Evolutionary conservation across 345 rosid species (phyloP).

Genomic region (Pistacia vera): DNA sequence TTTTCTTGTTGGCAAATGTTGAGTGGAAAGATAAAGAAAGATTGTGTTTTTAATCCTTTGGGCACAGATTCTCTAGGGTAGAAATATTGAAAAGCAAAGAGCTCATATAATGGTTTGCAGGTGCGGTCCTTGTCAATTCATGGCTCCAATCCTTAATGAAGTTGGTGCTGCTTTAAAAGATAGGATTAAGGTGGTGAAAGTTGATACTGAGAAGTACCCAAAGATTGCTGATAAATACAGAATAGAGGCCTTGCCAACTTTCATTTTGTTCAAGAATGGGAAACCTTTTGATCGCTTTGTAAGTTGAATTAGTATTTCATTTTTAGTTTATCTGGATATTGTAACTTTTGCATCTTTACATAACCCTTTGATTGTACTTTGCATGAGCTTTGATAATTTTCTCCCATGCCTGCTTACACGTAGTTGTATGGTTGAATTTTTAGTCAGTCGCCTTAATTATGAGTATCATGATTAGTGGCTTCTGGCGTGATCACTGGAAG

Average conservation of each 20-base stretch:
- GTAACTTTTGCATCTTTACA: not conserved
- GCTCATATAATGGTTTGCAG: constrained; percentile 37
- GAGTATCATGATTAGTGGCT: not conserved
- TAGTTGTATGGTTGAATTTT: not conserved
- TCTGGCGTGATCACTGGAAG: not conserved
- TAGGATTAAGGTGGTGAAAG: constrained; percentile 73
- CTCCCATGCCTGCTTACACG: not conserved
- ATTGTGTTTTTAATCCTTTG: not conserved
- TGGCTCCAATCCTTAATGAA: constrained; percentile 82
- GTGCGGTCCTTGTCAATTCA: constrained; percentile 97
- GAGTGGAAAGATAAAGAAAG: constrained; percentile 6
- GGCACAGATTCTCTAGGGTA: not conserved
- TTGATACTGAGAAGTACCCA: constrained; percentile 93
- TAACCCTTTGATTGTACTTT: not conserved
- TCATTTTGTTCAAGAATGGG: constrained; percentile 85
- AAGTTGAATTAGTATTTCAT: constrained; percentile 34
- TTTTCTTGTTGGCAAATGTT: not conserved
- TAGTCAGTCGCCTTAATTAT: not conserved
- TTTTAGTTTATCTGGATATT: not conserved
- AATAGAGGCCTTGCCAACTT: constrained; percentile 85
- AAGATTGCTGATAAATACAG: constrained; percentile 68
- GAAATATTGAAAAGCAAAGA: not conserved
- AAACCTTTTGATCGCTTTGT: constrained; percentile 85
- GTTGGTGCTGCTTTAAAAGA: constrained; percentile 69
- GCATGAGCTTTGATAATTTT: not conserved